phyloP scores from a whole-genome alignment of 768 basidiomycete genomes.

The Calvatia gigantea region DNA sequence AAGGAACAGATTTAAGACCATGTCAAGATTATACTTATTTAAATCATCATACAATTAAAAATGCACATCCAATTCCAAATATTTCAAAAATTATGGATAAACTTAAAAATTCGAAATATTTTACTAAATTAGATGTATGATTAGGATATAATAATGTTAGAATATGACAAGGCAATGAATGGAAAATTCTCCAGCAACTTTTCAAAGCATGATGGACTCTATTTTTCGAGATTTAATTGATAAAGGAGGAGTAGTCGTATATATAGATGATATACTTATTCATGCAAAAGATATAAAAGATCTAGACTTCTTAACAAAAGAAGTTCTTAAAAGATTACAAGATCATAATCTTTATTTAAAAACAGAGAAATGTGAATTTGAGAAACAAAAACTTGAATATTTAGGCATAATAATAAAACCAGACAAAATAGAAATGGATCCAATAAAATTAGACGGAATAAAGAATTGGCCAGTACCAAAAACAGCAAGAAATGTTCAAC shows the following conservation, averaged over 20 bases:
- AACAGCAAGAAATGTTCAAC: slow-evolving; percentile 26
- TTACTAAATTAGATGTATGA: not conserved
- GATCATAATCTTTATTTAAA: slow-evolving; percentile 31
- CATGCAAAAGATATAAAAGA: not conserved
- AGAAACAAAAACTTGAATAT: slow-evolving; percentile 23
- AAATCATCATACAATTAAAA: not conserved
- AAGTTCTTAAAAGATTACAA: slow-evolving; percentile 14
- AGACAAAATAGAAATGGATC: slow-evolving; percentile 28
- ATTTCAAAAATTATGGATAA: not conserved
- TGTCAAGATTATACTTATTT: not conserved
- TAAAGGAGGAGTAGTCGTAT: slow-evolving; percentile 20
- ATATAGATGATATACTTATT: slow-evolving; percentile 32
- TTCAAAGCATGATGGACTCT: not conserved
- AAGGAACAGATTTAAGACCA: not conserved
- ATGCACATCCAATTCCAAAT: not conserved
- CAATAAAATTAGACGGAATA: slow-evolving; percentile 28
- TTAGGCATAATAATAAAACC: slow-evolving; percentile 29
- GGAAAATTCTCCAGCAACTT: no score
- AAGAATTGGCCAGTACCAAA: slow-evolving; percentile 29
- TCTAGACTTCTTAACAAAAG: not conserved
- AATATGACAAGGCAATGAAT: no score
- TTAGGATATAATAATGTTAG: no score
- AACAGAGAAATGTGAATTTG: slow-evolving; percentile 36
- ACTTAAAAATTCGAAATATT: not conserved
- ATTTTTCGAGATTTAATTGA: not conserved